Percentiles rank a stretch among this genome's conserved stretches.
Conservation (phyloP, 2,329 filamentous ascomycete species). For the Stylonectria norvegica region DNA sequence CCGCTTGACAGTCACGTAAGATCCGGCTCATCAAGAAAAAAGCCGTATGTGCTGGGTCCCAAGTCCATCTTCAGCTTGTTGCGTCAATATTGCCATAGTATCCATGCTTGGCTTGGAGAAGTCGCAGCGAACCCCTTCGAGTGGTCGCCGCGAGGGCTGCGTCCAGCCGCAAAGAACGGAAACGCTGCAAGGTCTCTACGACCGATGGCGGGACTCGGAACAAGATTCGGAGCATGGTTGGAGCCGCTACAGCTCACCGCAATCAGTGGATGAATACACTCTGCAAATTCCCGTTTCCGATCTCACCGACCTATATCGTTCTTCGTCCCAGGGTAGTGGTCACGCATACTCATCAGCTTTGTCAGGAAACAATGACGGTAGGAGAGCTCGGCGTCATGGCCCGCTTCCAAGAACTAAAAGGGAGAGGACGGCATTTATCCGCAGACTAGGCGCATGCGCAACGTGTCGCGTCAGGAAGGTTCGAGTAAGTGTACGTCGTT, state of each 20-base stretch:
- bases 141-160: neutral
- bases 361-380: neutral
- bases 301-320: conserved; percentile 1
- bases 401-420: conserved; percentile 9
- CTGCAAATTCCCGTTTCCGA: conserved; percentile 1
- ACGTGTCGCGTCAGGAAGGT: conserved; percentile 8
- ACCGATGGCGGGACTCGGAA: conserved; percentile 10
- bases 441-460: conserved; percentile 7
- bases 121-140: neutral
- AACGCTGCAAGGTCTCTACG: conserved; percentile 12
- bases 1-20: no score
- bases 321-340: conserved; percentile 4
- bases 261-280: neutral
- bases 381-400: conserved; percentile 6
- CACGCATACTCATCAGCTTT: conserved; percentile 1
- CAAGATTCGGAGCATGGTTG: conserved; percentile 3
- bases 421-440: conserved; percentile 10
- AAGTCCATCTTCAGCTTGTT: no score
- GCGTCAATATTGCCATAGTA: no score
- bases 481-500: conserved; percentile 1
- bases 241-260: no score
- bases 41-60: no score
- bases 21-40: no score
- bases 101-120: conserved; percentile 1
- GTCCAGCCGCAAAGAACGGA: conserved; percentile 5